A percentile compares a stretch with the other conserved stretches of the same genome.
phyloP scores from a whole-genome alignment of 371 early-diverging fungal species.

The Mucor indicus region DNA sequence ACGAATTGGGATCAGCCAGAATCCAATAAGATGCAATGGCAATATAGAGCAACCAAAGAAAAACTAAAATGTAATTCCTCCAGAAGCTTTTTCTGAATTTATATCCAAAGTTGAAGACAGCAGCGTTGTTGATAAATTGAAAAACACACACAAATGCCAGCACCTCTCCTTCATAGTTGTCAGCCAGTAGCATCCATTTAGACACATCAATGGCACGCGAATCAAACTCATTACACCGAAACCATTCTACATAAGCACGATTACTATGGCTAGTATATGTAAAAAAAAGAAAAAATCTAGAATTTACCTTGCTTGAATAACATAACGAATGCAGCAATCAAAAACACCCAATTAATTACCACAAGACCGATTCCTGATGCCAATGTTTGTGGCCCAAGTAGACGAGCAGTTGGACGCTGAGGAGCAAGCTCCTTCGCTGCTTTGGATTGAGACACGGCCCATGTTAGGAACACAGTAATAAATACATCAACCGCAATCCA shows the following conservation, averaged over 20 bases:
- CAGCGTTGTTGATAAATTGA: constrained; percentile 63
- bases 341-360: constrained; percentile 61
- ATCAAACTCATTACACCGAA: constrained; percentile 71
- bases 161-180: constrained; percentile 67
- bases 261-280: too few species aligned
- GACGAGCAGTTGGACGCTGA: constrained; percentile 66
- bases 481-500: constrained; percentile 75
- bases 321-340: constrained; percentile 45
- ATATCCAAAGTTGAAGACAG: constrained; percentile 66
- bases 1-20: constrained; percentile 67
- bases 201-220: constrained; percentile 55
- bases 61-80: constrained; percentile 54
- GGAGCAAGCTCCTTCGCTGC: constrained; percentile 55
- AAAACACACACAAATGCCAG: constrained; percentile 58
- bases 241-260: constrained; percentile 48
- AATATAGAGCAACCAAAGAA: constrained; percentile 52
- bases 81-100: constrained; percentile 62
- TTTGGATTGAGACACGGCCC: constrained; percentile 62
- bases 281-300: too few species aligned
- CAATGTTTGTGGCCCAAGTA: constrained; percentile 69
- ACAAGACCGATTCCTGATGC: constrained; percentile 64
- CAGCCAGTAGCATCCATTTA: constrained; percentile 78
- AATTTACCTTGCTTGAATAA: constrained; percentile 49
- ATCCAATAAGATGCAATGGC: constrained; percentile 53
- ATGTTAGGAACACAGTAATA: constrained; percentile 62